phyloP scores from a whole-genome alignment of 2,329 filamentous ascomycete species.

The Aschersonia sp. region DNA sequence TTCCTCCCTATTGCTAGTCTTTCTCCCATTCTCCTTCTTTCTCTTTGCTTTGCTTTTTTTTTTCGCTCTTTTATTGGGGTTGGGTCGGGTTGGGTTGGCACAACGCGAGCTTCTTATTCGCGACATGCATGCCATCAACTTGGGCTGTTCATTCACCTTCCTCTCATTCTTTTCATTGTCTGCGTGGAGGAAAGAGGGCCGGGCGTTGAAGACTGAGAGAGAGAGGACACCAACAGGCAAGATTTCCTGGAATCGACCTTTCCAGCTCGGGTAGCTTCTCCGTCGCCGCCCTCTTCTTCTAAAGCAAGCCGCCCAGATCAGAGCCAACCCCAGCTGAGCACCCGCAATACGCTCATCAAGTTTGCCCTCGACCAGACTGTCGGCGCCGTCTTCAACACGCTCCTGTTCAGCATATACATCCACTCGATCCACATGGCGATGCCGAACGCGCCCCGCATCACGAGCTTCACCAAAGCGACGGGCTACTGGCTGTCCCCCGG shows the following conservation, averaged over 20 bases:
- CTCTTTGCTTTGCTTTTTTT: too few relatives aligned
- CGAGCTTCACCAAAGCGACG: conserved; percentile 18
- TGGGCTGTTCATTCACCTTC: too few relatives aligned
- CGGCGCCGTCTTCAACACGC: conserved; percentile 49
- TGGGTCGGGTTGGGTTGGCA: too few relatives aligned
- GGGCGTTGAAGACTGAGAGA: neutral
- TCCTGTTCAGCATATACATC: conserved; percentile 46
- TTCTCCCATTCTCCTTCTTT: too few relatives aligned
- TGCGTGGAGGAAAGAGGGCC: too few relatives aligned
- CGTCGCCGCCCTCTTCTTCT: too few relatives aligned
- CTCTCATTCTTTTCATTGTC: too few relatives aligned
- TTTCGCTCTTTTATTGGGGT: too few relatives aligned
- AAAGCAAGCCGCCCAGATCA: too few relatives aligned
- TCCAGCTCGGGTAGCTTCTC: conserved; percentile 34
- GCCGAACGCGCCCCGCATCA: conserved; percentile 21
- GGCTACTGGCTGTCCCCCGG: conserved; percentile 21
- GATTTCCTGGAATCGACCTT: conserved; percentile 60
- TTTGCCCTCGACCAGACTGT: conserved; percentile 54
- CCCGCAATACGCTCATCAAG: conserved; percentile 52
- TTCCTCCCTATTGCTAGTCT: too few relatives aligned
- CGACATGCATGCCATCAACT: too few relatives aligned
- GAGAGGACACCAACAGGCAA: conserved; percentile 38
- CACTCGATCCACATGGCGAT: conserved; percentile 40
- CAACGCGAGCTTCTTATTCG: too few relatives aligned
- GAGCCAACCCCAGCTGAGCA: conserved; percentile 26